These are phyloP conservation scores for Terfezia boudieri DNA, from an alignment of 495 filamentous ascomycete genomes.

Conservation along the genomic window DNA sequence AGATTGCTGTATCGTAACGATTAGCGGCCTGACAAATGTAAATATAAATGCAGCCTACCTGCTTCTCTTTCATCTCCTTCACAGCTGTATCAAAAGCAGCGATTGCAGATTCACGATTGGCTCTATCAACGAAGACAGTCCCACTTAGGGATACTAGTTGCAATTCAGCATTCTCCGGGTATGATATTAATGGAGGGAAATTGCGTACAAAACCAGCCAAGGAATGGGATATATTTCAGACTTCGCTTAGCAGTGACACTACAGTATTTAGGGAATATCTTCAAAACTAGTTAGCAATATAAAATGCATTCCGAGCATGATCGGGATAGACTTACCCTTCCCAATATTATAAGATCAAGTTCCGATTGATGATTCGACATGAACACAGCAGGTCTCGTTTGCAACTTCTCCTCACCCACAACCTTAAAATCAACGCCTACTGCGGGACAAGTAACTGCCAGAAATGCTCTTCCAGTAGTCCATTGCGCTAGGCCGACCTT, in stretches of 20 bases:
- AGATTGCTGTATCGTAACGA: background rate
- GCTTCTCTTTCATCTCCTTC: constrained; percentile 45
- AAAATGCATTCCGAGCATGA: background rate
- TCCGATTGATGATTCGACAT: constrained; percentile 89
- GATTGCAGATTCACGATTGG: constrained; percentile 56
- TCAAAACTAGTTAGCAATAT: background rate
- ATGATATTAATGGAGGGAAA: background rate
- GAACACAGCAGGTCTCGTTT: constrained; percentile 63
- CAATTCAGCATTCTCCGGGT: too few species aligned
- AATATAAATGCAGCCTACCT: constrained; percentile 65
- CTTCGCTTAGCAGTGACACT: constrained; percentile 83
- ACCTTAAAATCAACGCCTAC: constrained; percentile 67
- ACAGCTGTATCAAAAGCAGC: constrained; percentile 69
- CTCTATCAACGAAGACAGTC: constrained; percentile 84
- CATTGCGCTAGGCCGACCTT: constrained; percentile 62
- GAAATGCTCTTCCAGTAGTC: constrained; percentile 60
- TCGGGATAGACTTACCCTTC: constrained; percentile 19
- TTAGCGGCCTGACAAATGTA: background rate
- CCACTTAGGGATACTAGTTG: constrained; percentile 47
- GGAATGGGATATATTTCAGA: constrained; percentile 56
- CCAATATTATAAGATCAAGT: constrained; percentile 81
- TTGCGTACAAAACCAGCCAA: constrained; percentile 68
- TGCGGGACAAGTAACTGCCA: constrained; percentile 48
- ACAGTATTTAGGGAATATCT: constrained; percentile 72
- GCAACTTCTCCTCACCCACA: constrained; percentile 38